A percentile compares a stretch with the other conserved stretches of the same genome.
phyloP scores from a whole-genome alignment of 768 basidiomycete genomes.

The Auricularia sp. region DNA sequence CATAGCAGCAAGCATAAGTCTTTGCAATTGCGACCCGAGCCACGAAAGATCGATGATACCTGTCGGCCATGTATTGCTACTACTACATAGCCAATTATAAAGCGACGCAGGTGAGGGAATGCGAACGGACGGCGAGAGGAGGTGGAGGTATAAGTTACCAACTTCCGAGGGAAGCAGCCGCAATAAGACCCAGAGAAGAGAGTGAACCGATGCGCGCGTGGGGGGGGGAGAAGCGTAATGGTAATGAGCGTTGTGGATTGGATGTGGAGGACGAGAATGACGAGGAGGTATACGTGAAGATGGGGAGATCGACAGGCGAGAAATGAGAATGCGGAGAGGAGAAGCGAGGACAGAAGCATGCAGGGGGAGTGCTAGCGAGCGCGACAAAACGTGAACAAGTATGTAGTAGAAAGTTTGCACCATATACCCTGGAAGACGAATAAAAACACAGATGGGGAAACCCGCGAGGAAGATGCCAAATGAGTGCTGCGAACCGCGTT shows the following conservation, averaged over 20 bases:
- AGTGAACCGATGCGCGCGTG: not conserved
- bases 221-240: not conserved
- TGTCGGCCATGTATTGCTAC: not conserved
- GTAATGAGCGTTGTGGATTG: not conserved
- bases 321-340: not conserved
- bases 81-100: not conserved
- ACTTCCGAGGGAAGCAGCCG: not conserved
- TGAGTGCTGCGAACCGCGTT: not conserved
- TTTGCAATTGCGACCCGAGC: not conserved
- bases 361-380: too few relatives aligned
- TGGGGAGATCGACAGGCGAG: not conserved
- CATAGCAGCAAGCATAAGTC: not conserved
- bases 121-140: not conserved
- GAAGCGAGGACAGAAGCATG: not conserved
- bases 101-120: not conserved
- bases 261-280: not conserved
- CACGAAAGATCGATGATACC: not conserved
- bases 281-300: not conserved
- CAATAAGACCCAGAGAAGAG: not conserved
- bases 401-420: too few relatives aligned
- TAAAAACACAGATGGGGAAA: too few relatives aligned
- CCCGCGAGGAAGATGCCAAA: too few relatives aligned
- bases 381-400: too few relatives aligned
- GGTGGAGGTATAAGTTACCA: slow-evolving; percentile 1
- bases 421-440: too few relatives aligned